phyloP scores from a whole-genome alignment of 176 grass and related monocot species.

The Raddia distichophylla region DNA sequence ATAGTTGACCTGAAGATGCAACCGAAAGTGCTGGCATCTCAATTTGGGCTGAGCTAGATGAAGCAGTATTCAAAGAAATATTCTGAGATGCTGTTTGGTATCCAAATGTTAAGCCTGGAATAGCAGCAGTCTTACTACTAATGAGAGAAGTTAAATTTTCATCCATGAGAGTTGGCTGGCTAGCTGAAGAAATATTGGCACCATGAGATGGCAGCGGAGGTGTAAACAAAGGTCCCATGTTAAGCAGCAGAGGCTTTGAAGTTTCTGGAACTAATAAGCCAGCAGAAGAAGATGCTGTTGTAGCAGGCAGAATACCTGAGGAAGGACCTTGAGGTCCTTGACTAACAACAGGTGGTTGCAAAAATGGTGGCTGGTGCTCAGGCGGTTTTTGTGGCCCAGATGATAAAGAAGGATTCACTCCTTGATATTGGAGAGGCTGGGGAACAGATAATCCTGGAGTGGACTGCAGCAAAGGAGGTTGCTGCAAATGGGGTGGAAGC shows the following conservation, averaged over 20 bases:
- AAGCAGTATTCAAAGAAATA: slow-evolving; percentile 38
- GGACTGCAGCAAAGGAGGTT: slow-evolving; percentile 58
- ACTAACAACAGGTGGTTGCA: slow-evolving; percentile 49
- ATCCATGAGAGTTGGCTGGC: slow-evolving; percentile 50
- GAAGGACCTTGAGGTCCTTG: slow-evolving; percentile 47
- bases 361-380: slow-evolving; percentile 58
- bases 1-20: slow-evolving; percentile 54
- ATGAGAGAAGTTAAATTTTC: slow-evolving; percentile 52
- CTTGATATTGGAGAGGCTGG: slow-evolving; percentile 67
- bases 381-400: slow-evolving; percentile 57
- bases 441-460: slow-evolving; percentile 62
- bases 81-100: slow-evolving; percentile 57
- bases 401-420: slow-evolving; percentile 56
- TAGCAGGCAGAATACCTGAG: slow-evolving; percentile 39
- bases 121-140: slow-evolving; percentile 41
- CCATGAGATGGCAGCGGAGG: slow-evolving; percentile 49
- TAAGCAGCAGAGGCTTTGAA: slow-evolving; percentile 46
- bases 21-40: slow-evolving; percentile 57
- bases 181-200: slow-evolving; percentile 47
- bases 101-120: slow-evolving; percentile 46
- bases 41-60: slow-evolving; percentile 51
- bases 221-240: slow-evolving; percentile 50
- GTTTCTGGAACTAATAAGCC: slow-evolving; percentile 56
- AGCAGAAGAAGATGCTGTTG: slow-evolving; percentile 47
- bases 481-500: slow-evolving; percentile 74